Base-by-base conservation (phyloP, 148 eudicot species). In the Chenopodium formosanum region DNA sequence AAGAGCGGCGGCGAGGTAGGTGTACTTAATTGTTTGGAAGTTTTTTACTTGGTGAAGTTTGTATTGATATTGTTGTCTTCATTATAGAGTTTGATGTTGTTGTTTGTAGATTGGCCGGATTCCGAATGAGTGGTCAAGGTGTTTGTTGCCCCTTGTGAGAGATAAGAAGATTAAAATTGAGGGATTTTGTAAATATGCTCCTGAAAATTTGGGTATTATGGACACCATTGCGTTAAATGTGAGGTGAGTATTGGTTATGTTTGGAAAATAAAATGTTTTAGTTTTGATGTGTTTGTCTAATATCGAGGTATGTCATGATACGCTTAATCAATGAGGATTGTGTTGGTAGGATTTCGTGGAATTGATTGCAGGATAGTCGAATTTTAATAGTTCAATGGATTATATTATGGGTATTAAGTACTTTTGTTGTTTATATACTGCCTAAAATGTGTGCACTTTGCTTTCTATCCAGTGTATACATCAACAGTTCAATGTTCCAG, bases 71-170 rank as follows among this genome's bases (percentile, higher is more conserved):
- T 50, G 29, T 34, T 52, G 48, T 74, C 22, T 75, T 71, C 58
- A 81, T 74, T 1, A 37, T 66, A 75, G 82, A 27, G 58, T 48
- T 65, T 73, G 53, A 20, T 60, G 32, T 11, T 58, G 16, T 56
- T 80, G 23, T 77, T 65, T 76, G 90, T 88, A 96, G 99, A 91
- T 96, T 83, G 99, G 99, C 29, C 89, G 99, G 62, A 92, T 96
- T 69, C 99, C 99, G n/a, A 96, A 94, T 82, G 99, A 94, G 84
- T 96, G 99, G 99, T 87, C 93, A 1, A 86, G 99, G 79, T 94
- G 98, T 76, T 91, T 96, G 81, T 79, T 89, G 83, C 97, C 97
- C 0, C 91, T 94, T 70, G 94, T 96, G 83, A 94, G 93, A 85
- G 95, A 96, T 53, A 96, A 91, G 76, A 94, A 91, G 90, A 87